A percentile compares a stretch with the other conserved stretches of the same genome.
Conservation (phyloP, 441 rosid genomes). For the Pelargonium cotyledonis region DNA sequence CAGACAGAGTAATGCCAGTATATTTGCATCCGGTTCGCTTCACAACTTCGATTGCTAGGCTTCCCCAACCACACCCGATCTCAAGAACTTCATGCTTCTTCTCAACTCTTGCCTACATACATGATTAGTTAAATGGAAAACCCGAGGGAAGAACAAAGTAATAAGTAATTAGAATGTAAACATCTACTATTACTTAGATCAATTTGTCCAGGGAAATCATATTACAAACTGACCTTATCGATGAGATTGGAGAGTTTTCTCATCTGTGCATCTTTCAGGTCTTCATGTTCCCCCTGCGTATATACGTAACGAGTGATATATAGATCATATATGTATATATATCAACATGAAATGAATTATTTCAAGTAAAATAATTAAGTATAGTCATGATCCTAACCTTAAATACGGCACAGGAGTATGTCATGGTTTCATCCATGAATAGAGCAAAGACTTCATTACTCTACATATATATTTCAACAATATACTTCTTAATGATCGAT, state of each 20-base stretch:
- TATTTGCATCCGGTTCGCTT: constrained; percentile 72
- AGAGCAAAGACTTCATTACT: constrained; percentile 71
- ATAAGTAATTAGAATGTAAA: not conserved
- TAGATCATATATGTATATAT: too few relatives aligned
- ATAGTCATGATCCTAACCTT: constrained; percentile 39
- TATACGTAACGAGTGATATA: too few relatives aligned
- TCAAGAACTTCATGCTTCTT: constrained; percentile 69
- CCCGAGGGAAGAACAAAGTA: constrained; percentile 22
- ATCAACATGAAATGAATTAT: too few relatives aligned
- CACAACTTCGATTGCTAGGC: constrained; percentile 73
- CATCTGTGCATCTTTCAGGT: constrained; percentile 60
- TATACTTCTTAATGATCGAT: too few relatives aligned
- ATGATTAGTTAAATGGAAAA: not conserved
- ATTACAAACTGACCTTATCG: constrained; percentile 66
- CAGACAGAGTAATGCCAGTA: constrained; percentile 72
- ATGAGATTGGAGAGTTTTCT: constrained; percentile 58
- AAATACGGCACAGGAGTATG: constrained; percentile 79
- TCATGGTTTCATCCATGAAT: constrained; percentile 87
- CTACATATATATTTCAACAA: too few relatives aligned
- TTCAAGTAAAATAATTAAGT: not conserved
- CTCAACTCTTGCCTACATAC: constrained; percentile 55
- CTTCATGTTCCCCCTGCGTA: constrained; percentile 61
- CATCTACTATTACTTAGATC: too few relatives aligned
- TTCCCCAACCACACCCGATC: constrained; percentile 91
- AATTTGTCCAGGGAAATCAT: too few relatives aligned